These are phyloP conservation scores for Wickerhamiella australiensis DNA, from an alignment of 805 yeast species.

Conservation along the genomic window DNA sequence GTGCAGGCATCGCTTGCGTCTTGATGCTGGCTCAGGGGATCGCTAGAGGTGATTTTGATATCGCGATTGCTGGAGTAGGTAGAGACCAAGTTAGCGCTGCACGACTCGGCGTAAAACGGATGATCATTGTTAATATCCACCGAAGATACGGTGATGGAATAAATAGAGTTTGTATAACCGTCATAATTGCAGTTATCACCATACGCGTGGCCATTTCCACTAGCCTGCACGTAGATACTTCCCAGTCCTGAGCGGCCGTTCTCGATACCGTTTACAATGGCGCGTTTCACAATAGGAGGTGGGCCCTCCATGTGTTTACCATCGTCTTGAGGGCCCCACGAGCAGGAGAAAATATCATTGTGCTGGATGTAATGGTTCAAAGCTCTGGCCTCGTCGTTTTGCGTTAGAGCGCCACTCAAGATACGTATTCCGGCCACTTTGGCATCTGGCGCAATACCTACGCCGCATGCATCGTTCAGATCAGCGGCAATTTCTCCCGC, in stretches of 20 bases:
- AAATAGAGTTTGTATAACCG: slow-evolving; percentile 92
- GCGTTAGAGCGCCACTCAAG: slow-evolving; percentile 62
- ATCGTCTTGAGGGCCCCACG: slow-evolving; percentile 97
- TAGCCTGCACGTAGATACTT: slow-evolving; percentile 83
- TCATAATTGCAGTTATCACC: slow-evolving; percentile 93
- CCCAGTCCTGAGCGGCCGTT: slow-evolving; percentile 78
- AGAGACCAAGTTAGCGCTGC: slow-evolving; percentile 88
- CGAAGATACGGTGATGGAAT: slow-evolving; percentile 89
- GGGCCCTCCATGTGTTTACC: slow-evolving; percentile 83
- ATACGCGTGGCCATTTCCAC: slow-evolving; percentile 78
- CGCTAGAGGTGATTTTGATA: slow-evolving; percentile 76
- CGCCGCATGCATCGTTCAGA: slow-evolving; percentile 75
- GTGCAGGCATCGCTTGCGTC: slow-evolving; percentile 57
- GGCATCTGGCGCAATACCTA: slow-evolving; percentile 87
- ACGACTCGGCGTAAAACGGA: slow-evolving; percentile 83
- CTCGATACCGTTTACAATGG: slow-evolving; percentile 70
- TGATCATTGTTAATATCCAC: slow-evolving; percentile 77
- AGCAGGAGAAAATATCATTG: slow-evolving; percentile 90
- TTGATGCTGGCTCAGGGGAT: slow-evolving; percentile 17
- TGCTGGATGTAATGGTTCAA: slow-evolving; percentile 65
- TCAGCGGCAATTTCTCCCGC: slow-evolving; percentile 95
- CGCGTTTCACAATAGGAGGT: slow-evolving; percentile 59
- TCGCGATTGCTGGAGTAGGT: slow-evolving; percentile 88
- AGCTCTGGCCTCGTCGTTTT: slow-evolving; percentile 87
- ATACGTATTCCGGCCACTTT: slow-evolving; percentile 85